Evolutionary conservation across 169 alveolate genomes (phyloP).

Genomic region (Besnoitia besnoiti): DNA sequence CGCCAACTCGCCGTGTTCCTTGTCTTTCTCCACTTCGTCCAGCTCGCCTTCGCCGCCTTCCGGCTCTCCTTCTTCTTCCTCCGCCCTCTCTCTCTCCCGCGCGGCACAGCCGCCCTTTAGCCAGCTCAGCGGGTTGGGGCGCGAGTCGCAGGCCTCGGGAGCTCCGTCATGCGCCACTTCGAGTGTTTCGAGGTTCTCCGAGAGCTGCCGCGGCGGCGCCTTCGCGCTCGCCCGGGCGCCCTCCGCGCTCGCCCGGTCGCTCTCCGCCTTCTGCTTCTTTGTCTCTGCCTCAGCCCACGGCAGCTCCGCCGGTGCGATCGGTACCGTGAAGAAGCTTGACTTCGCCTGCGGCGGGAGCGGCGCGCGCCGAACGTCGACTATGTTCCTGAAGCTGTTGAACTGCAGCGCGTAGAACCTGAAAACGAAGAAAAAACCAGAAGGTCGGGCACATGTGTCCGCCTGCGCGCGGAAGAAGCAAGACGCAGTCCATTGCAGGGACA

Average conservation of each 20-base stretch:
- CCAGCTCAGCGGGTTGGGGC: too few relatives aligned
- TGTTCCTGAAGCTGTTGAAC: conserved; percentile 9
- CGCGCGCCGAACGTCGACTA: conserved; percentile 20
- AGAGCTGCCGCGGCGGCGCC: background rate
- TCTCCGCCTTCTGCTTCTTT: background rate
- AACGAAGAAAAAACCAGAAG: background rate
- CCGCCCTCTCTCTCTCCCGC: background rate
- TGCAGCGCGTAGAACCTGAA: background rate
- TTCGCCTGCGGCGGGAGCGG: background rate
- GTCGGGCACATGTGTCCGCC: too few relatives aligned
- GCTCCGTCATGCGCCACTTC: background rate
- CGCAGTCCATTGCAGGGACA: too few relatives aligned
- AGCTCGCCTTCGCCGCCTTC: background rate
- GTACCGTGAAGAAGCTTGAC: background rate
- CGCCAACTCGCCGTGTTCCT: too few relatives aligned
- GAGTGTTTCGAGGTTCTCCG: background rate
- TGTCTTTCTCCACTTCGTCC: background rate
- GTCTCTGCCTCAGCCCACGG: background rate
- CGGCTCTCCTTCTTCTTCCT: background rate
- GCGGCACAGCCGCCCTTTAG: too few relatives aligned
- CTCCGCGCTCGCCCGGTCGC: background rate
- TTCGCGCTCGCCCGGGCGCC: background rate
- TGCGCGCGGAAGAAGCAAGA: too few relatives aligned
- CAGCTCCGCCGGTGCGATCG: background rate
- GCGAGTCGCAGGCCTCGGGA: too few relatives aligned